A percentile compares a stretch with the other conserved stretches of the same genome.
Conservation (phyloP, 495 filamentous ascomycete genomes). For the Bombardia bombarda region DNA sequence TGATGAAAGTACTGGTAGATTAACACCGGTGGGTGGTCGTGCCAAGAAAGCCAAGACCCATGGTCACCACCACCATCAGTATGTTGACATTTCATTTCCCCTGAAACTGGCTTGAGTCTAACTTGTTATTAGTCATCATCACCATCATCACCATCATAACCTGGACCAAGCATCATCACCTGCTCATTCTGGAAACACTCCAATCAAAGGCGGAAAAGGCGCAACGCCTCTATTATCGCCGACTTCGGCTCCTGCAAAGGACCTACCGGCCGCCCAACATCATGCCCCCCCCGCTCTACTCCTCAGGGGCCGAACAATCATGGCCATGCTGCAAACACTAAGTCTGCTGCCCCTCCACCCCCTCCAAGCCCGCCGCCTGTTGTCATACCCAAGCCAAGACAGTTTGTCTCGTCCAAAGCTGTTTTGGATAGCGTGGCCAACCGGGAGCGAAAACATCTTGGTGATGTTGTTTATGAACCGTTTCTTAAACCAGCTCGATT, state of each 20-base stretch:
- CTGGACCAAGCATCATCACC: slow-evolving; percentile 51
- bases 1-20: slow-evolving; percentile 49
- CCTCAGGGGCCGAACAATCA: slow-evolving; percentile 11
- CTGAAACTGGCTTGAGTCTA: too few relatives aligned
- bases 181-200: slow-evolving; percentile 29
- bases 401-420: slow-evolving; percentile 54
- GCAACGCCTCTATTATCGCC: slow-evolving; percentile 49
- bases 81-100: too few relatives aligned
- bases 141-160: slow-evolving; percentile 69
- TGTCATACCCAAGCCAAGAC: slow-evolving; percentile 51
- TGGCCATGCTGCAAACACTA: slow-evolving; percentile 22
- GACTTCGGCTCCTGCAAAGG: slow-evolving; percentile 39
- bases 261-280: slow-evolving; percentile 32
- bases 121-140: slow-evolving; percentile 59
- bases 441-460: slow-evolving; percentile 71
- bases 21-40: slow-evolving; percentile 45
- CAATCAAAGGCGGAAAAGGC: slow-evolving; percentile 35
- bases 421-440: slow-evolving; percentile 62
- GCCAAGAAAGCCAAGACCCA: slow-evolving; percentile 52
- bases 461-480: slow-evolving; percentile 44
- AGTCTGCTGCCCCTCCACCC: slow-evolving; percentile 27
- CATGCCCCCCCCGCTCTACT: slow-evolving; percentile 18
- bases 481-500: slow-evolving; percentile 49
- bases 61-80: slow-evolving; percentile 58
- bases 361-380: slow-evolving; percentile 34